Percentiles rank a stretch among this genome's conserved stretches.
phyloP scores from a whole-genome alignment of 805 yeast species.

The Ogataea methylovora region DNA sequence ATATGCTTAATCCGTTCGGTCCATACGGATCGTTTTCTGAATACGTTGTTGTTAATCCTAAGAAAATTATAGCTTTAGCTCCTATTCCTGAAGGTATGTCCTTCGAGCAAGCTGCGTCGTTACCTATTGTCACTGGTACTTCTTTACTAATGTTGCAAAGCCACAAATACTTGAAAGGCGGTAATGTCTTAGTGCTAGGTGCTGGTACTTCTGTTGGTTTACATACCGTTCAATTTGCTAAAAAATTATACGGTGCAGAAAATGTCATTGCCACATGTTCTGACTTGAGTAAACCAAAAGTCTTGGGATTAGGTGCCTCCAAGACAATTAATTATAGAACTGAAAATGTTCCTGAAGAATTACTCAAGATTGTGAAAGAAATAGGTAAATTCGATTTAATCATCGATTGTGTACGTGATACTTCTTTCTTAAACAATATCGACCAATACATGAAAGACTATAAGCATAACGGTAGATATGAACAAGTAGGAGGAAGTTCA shows the following conservation, averaged over 20 bases:
- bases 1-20: neutral
- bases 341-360: slow-evolving; percentile 26
- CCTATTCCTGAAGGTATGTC: slow-evolving; percentile 41
- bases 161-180: slow-evolving; percentile 26
- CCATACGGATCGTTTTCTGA: slow-evolving; percentile 37
- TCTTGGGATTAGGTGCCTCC: slow-evolving; percentile 46
- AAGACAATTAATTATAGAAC: slow-evolving; percentile 48
- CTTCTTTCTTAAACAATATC: slow-evolving; percentile 37
- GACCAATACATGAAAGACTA: slow-evolving; percentile 37
- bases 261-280: slow-evolving; percentile 49
- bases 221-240: slow-evolving; percentile 48
- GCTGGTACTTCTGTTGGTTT: slow-evolving; percentile 68
- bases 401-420: slow-evolving; percentile 59
- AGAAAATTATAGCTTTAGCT: slow-evolving; percentile 23
- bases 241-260: slow-evolving; percentile 34
- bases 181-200: slow-evolving; percentile 57
- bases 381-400: slow-evolving; percentile 51
- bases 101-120: slow-evolving; percentile 54
- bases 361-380: slow-evolving; percentile 21
- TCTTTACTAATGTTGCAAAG: slow-evolving; percentile 37
- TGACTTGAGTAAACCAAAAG: slow-evolving; percentile 29
- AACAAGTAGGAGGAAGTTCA: slow-evolving; percentile 51
- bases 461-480: slow-evolving; percentile 39
- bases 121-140: slow-evolving; percentile 59
- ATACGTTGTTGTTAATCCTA: slow-evolving; percentile 34